Conservation (phyloP, 257 asterid genomes). For the Datura wrightii region DNA sequence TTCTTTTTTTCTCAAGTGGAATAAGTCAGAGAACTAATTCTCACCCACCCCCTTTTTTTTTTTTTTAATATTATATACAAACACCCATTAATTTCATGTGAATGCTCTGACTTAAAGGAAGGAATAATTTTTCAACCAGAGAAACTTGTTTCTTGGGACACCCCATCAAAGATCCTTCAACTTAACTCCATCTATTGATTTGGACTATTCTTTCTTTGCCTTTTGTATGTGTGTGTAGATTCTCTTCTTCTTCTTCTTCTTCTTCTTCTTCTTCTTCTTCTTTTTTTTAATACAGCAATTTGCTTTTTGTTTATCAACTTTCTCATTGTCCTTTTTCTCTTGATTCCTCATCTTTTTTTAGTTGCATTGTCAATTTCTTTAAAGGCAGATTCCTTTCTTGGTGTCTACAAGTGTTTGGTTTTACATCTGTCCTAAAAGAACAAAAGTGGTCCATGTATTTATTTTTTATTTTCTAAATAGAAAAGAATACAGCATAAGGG, state of each 20-base stretch:
- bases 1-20: not conserved
- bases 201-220: conserved; percentile 22
- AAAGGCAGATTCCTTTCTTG: not conserved
- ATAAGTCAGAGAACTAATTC: not conserved
- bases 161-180: conserved; percentile 25
- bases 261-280: not conserved
- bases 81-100: conserved; percentile 29
- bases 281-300: not conserved
- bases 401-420: conserved; percentile 28
- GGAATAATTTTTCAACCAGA: not conserved
- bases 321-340: conserved; percentile 18
- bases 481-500: not conserved
- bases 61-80: not conserved
- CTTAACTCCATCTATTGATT: not conserved
- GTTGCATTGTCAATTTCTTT: not conserved
- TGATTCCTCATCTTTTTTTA: conserved; percentile 18
- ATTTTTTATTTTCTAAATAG: not conserved
- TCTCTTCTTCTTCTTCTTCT: not conserved
- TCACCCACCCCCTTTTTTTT: not conserved
- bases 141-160: not conserved
- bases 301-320: conserved; percentile 23
- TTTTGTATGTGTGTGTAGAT: conserved; percentile 16
- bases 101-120: conserved; percentile 21
- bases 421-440: not conserved
- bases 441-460: not conserved